A percentile compares a stretch with the other conserved stretches of the same genome.
phyloP scores from a whole-genome alignment of 129 eudicot genomes.

The Daucus carota region DNA sequence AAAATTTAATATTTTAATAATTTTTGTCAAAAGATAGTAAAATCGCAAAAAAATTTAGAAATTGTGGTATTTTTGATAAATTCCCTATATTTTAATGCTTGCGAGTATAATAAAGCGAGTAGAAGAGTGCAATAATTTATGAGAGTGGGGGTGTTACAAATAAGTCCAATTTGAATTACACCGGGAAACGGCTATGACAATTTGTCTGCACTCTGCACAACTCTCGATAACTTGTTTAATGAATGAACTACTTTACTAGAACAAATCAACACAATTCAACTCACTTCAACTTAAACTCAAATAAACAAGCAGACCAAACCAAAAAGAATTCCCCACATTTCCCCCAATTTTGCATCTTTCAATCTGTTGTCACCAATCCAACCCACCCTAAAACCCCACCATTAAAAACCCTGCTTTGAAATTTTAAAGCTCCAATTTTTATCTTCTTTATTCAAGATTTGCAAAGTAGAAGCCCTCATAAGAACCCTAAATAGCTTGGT shows the following conservation, averaged over 20 bases:
- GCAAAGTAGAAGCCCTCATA: background rate
- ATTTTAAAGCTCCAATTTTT: conserved; percentile 5
- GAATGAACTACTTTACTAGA: background rate
- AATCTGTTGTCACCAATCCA: background rate
- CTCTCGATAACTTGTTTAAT: background rate
- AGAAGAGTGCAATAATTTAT: background rate
- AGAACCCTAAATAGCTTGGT: background rate
- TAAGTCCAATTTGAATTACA: background rate
- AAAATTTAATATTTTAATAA: too few relatives aligned
- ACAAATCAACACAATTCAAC: background rate
- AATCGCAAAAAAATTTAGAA: too few relatives aligned
- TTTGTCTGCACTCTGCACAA: conserved; percentile 6
- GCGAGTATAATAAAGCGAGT: background rate
- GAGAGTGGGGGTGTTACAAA: background rate
- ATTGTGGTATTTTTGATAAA: too few relatives aligned
- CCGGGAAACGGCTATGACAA: conserved; percentile 5
- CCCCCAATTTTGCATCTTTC: background rate
- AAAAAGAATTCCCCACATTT: background rate
- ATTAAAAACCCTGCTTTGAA: background rate
- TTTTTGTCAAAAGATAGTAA: too few relatives aligned
- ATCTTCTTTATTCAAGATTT: background rate
- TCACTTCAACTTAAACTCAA: background rate
- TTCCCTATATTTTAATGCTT: too few relatives aligned
- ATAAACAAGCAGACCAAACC: background rate
- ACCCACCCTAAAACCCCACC: conserved; percentile 5